Evolutionary conservation across 768 basidiomycete species (phyloP).

Genomic region (Cantharellus anzutake): DNA sequence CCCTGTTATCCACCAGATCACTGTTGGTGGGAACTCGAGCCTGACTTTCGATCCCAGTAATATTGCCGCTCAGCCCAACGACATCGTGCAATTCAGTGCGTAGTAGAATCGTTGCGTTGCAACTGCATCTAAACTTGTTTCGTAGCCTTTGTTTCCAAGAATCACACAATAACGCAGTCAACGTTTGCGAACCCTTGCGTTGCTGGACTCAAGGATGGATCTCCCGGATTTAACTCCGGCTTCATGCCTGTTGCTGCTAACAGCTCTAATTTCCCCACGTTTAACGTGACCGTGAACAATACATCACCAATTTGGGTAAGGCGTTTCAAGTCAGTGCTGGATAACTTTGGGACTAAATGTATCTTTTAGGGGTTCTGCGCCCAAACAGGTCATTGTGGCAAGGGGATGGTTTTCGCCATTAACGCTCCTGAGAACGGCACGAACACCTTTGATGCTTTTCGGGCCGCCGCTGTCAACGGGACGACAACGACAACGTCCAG

Average conservation of each 20-base stretch:
- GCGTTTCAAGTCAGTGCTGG: not conserved
- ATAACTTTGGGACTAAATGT: not conserved
- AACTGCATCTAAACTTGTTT: not conserved
- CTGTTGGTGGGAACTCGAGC: slow-evolving; percentile 6
- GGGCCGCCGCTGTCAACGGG: slow-evolving; percentile 4
- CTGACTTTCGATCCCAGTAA: slow-evolving; percentile 4
- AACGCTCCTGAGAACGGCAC: slow-evolving; percentile 6
- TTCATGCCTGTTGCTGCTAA: slow-evolving; percentile 7
- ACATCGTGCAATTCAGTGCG: slow-evolving; percentile 9
- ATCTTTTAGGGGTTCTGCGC: slow-evolving; percentile 4
- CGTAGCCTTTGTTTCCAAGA: slow-evolving; percentile 1
- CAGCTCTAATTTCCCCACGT: slow-evolving; percentile 4
- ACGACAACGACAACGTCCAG: not conserved
- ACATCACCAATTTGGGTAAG: slow-evolving; percentile 6
- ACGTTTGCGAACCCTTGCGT: slow-evolving; percentile 8
- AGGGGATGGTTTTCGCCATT: slow-evolving; percentile 10
- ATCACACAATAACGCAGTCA: slow-evolving; percentile 7
- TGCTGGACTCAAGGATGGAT: not conserved
- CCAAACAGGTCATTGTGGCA: slow-evolving; percentile 6
- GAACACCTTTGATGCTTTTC: slow-evolving; percentile 9
- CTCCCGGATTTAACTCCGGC: slow-evolving; percentile 7
- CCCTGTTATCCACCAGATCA: slow-evolving; percentile 7
- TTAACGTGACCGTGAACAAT: slow-evolving; percentile 7
- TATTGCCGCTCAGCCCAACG: slow-evolving; percentile 5
- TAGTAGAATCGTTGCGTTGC: not conserved